These are phyloP conservation scores for Tarenaya hassleriana DNA, from an alignment of 345 rosid species.

Conservation along the genomic window DNA sequence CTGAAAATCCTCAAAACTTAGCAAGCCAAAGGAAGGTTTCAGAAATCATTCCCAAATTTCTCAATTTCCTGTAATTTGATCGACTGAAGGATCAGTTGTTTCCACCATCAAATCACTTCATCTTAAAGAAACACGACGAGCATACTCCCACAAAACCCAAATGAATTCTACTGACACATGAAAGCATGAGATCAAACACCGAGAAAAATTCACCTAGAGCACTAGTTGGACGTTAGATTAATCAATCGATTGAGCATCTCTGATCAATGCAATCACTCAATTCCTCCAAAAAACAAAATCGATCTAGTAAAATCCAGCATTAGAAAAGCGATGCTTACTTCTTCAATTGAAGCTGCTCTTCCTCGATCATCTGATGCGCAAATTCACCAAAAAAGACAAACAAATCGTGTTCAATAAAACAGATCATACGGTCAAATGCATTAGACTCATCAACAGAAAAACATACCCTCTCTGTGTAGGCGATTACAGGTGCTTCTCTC, in stretches of 20 bases:
- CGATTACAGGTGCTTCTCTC: constrained; percentile 74
- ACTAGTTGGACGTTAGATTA: neutral
- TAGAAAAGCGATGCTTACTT: constrained; percentile 39
- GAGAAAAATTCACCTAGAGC: neutral
- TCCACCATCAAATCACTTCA: no score
- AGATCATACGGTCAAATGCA: constrained; percentile 1
- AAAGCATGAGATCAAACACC: neutral
- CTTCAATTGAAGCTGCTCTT: constrained; percentile 75
- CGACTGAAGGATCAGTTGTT: no score
- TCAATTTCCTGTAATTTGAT: no score
- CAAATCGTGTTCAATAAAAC: constrained; percentile 16
- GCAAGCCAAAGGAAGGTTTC: no score
- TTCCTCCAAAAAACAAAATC: neutral
- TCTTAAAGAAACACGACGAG: no score
- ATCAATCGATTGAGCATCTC: neutral
- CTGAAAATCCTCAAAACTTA: no score
- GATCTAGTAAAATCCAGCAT: neutral
- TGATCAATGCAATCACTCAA: constrained; percentile 8
- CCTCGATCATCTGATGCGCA: constrained; percentile 59
- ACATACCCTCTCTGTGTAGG: constrained; percentile 83
- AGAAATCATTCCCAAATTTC: no score
- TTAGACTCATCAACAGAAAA: neutral
- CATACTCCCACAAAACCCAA: no score
- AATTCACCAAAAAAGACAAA: neutral
- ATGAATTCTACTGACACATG: no score